Evolutionary conservation across 106 monocot genomes (phyloP), one percentile per base, ranked within the genome.

Genomic region (Narthecium ossifragum): DNA sequence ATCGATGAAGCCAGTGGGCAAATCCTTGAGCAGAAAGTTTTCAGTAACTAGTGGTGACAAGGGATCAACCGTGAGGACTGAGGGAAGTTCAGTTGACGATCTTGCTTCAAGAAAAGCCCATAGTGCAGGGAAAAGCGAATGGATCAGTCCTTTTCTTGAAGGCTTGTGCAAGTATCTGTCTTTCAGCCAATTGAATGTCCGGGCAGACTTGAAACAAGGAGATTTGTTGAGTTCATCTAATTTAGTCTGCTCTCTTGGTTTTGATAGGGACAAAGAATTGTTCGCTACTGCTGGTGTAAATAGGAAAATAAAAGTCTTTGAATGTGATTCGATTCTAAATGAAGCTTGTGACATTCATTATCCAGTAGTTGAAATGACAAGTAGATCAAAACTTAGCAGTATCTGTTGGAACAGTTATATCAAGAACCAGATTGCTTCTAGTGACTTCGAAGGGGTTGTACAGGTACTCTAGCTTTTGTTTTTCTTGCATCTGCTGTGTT

Each of bases 371-470:
- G 96, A 96, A 69, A 81, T 96, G 83, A 38, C 57, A 13, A 80
- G 78, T 43, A 71, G 61, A 62, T 83, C 86, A 27, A 96, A 81
- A 65, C 41, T 96, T 20, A 96, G 96, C 65, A 81, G 72, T 76
- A 55, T 90, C 60, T 96, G 86, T 48, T 96, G 96, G 96, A 96
- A 96, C 54, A 63, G 77, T 31, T 90, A 90, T 51, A 81, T 96
- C 40, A 96, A 96, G 76, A 96, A 68, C 67, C 96, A 90, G 64
- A 90, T 96, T 55, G 96, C 96, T 53, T 96, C 96, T 20, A 96
- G 96, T 70, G 96, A 96, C 43, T 96, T 96, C 49, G 90, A 96
- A 62, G 96, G 90, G 31, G 79, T 75, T 67, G 81, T 96, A 46
- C 96, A 96, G 96, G 96, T 96, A 55, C 2, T 5, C 30, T 34